phyloP scores from a whole-genome alignment of 768 basidiomycete genomes.

The Cyclocybe aegerita region DNA sequence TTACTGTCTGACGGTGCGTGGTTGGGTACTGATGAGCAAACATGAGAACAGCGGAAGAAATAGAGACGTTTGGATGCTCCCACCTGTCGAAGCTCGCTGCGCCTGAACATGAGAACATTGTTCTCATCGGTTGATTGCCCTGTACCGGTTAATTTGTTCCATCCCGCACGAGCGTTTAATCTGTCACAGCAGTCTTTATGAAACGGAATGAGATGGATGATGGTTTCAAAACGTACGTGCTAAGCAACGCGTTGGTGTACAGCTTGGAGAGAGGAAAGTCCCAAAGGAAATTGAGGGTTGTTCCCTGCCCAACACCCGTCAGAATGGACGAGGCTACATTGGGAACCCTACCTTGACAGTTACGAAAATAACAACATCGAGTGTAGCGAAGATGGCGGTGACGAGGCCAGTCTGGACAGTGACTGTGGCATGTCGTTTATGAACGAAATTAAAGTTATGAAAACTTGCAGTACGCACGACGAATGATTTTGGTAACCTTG shows the following conservation, averaged over 20 bases:
- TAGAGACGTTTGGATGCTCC: no score
- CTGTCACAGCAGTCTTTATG: background rate
- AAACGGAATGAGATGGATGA: no score
- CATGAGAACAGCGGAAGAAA: no score
- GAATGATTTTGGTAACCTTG: conserved; percentile 30
- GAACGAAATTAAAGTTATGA: background rate
- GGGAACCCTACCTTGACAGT: conserved; percentile 17
- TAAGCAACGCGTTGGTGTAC: conserved; percentile 28
- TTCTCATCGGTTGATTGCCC: no score
- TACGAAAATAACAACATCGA: conserved; percentile 31
- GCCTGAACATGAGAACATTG: no score
- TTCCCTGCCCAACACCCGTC: conserved; percentile 12
- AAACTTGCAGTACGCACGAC: conserved; percentile 17
- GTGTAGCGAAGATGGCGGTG: conserved; percentile 24
- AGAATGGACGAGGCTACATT: background rate
- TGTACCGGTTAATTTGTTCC: conserved; percentile 5
- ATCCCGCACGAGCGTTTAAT: conserved; percentile 23
- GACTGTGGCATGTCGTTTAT: conserved; percentile 12
- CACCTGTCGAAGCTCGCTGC: no score
- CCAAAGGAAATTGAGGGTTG: conserved; percentile 19
- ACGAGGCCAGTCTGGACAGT: conserved; percentile 32
- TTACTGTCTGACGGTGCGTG: no score
- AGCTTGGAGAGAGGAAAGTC: conserved; percentile 30
- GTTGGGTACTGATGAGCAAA: no score
- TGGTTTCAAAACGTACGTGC: conserved; percentile 11